Percentiles rank a stretch among this genome's conserved stretches.
phyloP scores from a whole-genome alignment of 331 rosid genomes.

The Pyrus hybrid region DNA sequence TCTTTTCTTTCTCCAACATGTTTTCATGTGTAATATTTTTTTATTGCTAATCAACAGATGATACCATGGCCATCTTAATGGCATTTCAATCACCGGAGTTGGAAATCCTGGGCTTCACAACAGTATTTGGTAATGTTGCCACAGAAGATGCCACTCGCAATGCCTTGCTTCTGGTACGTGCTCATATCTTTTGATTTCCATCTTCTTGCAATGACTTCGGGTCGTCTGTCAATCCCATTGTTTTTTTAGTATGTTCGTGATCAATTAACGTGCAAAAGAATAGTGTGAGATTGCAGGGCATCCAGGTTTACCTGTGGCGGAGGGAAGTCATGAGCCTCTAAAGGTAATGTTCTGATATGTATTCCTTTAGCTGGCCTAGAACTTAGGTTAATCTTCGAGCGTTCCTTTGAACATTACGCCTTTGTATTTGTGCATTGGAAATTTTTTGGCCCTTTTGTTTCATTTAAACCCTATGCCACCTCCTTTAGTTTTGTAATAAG shows the following conservation, averaged over 20 bases:
- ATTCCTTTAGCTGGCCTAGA: neutral
- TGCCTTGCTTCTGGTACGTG: slow-evolving; percentile 85
- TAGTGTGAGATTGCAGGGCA: slow-evolving; percentile 97
- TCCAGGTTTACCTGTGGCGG: slow-evolving; percentile 68
- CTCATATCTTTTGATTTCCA: slow-evolving; percentile 4
- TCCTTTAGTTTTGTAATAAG: neutral
- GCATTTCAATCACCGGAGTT: slow-evolving; percentile 73
- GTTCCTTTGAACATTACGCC: neutral
- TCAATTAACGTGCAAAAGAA: slow-evolving; percentile 69
- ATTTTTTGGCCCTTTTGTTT: neutral
- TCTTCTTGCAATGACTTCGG: neutral
- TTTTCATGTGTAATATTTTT: neutral
- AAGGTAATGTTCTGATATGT: slow-evolving; percentile 42
- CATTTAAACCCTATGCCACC: neutral
- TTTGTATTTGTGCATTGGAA: neutral
- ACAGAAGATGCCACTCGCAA: slow-evolving; percentile 67
- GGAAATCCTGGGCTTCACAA: slow-evolving; percentile 77
- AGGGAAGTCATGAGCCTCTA: slow-evolving; percentile 72
- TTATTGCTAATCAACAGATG: slow-evolving; percentile 43
- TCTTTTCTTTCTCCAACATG: neutral
- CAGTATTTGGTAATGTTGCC: slow-evolving; percentile 68
- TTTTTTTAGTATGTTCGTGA: slow-evolving; percentile 30
- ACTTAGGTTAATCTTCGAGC: neutral
- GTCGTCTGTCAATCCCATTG: neutral
- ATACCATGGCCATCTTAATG: slow-evolving; percentile 84